A percentile compares a stretch with the other conserved stretches of the same genome.
Conservation (phyloP, 2,329 filamentous ascomycete species). For the Trichoderma guizhouense region DNA sequence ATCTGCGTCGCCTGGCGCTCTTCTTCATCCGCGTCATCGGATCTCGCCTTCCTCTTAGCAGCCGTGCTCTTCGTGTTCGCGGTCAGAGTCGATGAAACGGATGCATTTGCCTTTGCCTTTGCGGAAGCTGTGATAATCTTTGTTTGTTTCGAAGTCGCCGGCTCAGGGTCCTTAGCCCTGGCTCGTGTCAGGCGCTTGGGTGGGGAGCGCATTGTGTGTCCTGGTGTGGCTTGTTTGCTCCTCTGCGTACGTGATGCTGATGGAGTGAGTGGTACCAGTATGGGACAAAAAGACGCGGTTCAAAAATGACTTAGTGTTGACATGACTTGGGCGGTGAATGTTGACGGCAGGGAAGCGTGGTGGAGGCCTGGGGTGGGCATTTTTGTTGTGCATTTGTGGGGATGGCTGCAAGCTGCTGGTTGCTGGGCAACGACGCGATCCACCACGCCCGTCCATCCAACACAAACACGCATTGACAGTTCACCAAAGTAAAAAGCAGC, state of each 20-base stretch:
- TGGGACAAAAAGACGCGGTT: conserved; percentile 8
- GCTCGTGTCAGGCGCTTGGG: conserved; percentile 58
- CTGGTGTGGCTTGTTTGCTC: conserved; percentile 29
- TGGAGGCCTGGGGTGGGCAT: neutral
- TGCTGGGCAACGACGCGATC: conserved; percentile 22
- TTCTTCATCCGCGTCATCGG: conserved; percentile 51
- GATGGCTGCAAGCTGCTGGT: conserved; percentile 6
- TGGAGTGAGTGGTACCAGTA: conserved; percentile 14
- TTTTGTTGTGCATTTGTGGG: conserved; percentile 21
- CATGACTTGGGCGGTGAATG: conserved; percentile 27
- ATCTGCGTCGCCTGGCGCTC: conserved; percentile 32
- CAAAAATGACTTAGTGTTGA: conserved; percentile 22
- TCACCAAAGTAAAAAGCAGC: neutral
- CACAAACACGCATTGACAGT: neutral
- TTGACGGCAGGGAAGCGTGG: conserved; percentile 17
- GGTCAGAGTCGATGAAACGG: conserved; percentile 28
- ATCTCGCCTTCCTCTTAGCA: conserved; percentile 49
- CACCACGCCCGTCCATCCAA: neutral
- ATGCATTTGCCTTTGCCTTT: conserved; percentile 42
- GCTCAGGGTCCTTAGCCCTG: conserved; percentile 40
- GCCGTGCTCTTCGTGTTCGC: conserved; percentile 34
- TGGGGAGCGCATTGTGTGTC: conserved; percentile 48
- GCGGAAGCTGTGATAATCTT: conserved; percentile 49
- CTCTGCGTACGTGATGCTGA: conserved; percentile 10
- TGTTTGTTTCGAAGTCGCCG: conserved; percentile 37